Conservation (phyloP, 1,284 basidiomycete genomes). For the Stereum hirsutum region DNA sequence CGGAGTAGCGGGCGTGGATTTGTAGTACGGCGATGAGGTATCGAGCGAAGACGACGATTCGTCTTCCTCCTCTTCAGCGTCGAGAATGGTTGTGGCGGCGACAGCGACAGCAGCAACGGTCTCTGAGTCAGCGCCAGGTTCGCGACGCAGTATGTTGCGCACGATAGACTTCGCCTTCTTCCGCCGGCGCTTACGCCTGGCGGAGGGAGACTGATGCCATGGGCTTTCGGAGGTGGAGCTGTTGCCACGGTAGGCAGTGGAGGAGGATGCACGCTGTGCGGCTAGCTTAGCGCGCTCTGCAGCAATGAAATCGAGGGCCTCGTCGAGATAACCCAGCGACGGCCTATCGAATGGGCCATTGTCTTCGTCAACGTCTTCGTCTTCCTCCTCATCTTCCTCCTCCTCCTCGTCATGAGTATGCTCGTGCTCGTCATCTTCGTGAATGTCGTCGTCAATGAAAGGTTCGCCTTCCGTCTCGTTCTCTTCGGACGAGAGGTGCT, state of each 20-base stretch:
- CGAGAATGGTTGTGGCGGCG: conserved; percentile 1
- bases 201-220: conserved; percentile 23
- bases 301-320: conserved; percentile 57
- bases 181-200: conserved; percentile 39
- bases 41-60: conserved; percentile 27
- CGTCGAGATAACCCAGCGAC: conserved; percentile 55
- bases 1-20: conserved; percentile 29
- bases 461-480: conserved; percentile 18
- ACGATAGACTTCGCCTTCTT: conserved; percentile 26
- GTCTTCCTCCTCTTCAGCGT: conserved; percentile 14
- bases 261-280: conserved; percentile 37
- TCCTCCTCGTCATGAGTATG: no score
- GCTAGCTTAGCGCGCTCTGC: conserved; percentile 48
- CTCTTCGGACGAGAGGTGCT: conserved; percentile 20
- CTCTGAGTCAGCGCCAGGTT: conserved; percentile 13
- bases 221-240: conserved; percentile 31
- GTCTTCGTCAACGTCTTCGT: conserved; percentile 14
- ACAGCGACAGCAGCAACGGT: conserved; percentile 15
- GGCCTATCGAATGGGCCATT: conserved; percentile 24
- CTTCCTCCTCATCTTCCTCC: conserved; percentile 18
- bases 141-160: conserved; percentile 15
- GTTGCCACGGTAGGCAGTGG: conserved; percentile 18
- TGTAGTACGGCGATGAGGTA: conserved; percentile 24
- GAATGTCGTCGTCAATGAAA: conserved; percentile 9
- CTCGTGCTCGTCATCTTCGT: conserved; percentile 13